These are phyloP conservation scores for Paspalum vaginatum DNA, from an alignment of 176 grass and related monocot species.

Conservation along the genomic window DNA sequence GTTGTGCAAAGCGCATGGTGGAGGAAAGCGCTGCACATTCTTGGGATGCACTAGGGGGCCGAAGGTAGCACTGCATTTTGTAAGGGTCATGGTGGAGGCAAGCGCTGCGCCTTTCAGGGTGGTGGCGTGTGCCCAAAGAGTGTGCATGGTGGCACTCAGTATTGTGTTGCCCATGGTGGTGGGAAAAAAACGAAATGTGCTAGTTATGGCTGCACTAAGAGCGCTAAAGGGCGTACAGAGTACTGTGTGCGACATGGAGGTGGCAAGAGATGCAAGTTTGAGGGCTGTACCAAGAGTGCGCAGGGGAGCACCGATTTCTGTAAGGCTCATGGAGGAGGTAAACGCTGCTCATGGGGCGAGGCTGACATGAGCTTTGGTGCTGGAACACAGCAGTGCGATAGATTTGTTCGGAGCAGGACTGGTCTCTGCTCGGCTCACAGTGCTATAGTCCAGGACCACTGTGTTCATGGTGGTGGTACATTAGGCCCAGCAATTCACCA, in stretches of 20 bases:
- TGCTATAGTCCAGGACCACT: no score
- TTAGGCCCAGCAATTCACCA: no score
- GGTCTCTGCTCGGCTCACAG: no score
- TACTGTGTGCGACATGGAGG: background rate
- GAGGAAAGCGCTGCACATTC: conserved; percentile 96
- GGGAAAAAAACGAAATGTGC: conserved; percentile 91
- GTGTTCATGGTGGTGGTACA: no score
- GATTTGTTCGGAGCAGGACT: no score
- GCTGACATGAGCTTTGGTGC: no score
- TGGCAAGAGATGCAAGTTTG: background rate
- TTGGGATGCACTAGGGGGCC: conserved; percentile 78
- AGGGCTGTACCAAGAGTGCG: background rate
- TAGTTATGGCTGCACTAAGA: conserved; percentile 23
- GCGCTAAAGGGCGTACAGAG: background rate
- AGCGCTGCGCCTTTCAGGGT: conserved; percentile 80
- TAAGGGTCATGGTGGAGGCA: conserved; percentile 94
- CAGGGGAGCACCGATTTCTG: background rate
- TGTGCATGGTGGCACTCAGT: conserved; percentile 81
- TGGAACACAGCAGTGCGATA: no score
- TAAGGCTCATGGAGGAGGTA: background rate
- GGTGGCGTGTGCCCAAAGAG: conserved; percentile 88
- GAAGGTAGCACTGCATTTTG: conserved; percentile 89
- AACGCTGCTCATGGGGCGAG: background rate
- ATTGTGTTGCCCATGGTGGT: conserved; percentile 85
- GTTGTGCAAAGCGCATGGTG: conserved; percentile 84